Evolutionary conservation across 2,329 filamentous ascomycete species (phyloP).

Genomic region (Cladosporium phlei): DNA sequence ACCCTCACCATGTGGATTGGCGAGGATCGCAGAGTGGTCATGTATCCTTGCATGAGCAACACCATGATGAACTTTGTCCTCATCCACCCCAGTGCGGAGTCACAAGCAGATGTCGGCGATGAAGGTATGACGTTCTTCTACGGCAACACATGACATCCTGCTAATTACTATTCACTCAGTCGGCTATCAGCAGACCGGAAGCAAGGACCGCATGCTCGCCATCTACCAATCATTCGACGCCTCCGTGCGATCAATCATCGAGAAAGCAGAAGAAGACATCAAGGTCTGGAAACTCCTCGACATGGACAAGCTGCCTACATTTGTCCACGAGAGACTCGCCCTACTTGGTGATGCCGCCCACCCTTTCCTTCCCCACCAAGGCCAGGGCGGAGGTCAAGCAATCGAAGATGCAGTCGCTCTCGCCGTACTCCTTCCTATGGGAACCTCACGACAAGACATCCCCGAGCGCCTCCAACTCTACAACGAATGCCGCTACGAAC

Average conservation of each 20-base stretch:
- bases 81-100: slow-evolving; percentile 37
- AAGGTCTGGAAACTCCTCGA: slow-evolving; percentile 57
- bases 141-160: neutral
- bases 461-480: slow-evolving; percentile 54
- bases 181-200: slow-evolving; percentile 36
- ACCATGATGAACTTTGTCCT: slow-evolving; percentile 44
- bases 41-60: slow-evolving; percentile 46
- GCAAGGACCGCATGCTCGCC: slow-evolving; percentile 37
- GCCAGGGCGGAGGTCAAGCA: slow-evolving; percentile 58
- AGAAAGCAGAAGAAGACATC: slow-evolving; percentile 35
- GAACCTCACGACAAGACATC: slow-evolving; percentile 44
- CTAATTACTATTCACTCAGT: neutral
- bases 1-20: slow-evolving; percentile 43
- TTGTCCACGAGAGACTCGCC: slow-evolving; percentile 51
- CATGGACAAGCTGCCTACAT: slow-evolving; percentile 55
- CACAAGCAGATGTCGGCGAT: slow-evolving; percentile 17
- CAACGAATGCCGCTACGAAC: slow-evolving; percentile 52
- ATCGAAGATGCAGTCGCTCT: slow-evolving; percentile 64
- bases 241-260: slow-evolving; percentile 33
- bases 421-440: slow-evolving; percentile 50
- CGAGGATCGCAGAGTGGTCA: slow-evolving; percentile 41
- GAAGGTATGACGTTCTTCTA: slow-evolving; percentile 12
- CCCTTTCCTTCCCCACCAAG: slow-evolving; percentile 61
- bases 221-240: slow-evolving; percentile 37
- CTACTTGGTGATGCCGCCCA: slow-evolving; percentile 65